Evolutionary conservation across 2,329 filamentous ascomycete genomes (phyloP).

Genomic region (Aspergillus neotritici): DNA sequence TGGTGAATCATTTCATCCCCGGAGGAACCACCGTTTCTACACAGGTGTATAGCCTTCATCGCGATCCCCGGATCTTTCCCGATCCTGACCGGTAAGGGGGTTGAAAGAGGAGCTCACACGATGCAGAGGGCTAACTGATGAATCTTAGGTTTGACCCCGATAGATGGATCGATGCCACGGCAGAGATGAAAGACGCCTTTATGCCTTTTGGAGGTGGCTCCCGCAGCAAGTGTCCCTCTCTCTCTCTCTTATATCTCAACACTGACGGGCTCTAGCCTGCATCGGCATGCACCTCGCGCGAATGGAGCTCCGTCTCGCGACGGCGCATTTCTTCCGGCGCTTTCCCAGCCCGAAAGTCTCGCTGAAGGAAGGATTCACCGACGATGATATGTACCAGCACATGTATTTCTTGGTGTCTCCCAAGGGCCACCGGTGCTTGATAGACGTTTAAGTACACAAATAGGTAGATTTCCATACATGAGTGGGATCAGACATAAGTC

Average conservation of each 20-base stretch:
- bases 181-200: conserved; percentile 51
- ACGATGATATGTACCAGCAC: conserved; percentile 40
- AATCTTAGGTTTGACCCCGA: conserved; percentile 24
- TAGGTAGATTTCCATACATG: no score
- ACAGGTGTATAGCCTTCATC: conserved; percentile 52
- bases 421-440: conserved; percentile 38
- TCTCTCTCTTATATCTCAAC: not conserved
- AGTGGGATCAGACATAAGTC: no score
- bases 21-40: conserved; percentile 50
- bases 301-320: conserved; percentile 51
- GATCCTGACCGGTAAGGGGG: conserved; percentile 48
- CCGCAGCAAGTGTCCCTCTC: conserved; percentile 36
- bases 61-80: conserved; percentile 47
- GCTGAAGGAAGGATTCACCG: conserved; percentile 19
- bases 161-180: conserved; percentile 21
- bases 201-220: conserved; percentile 66
- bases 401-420: conserved; percentile 43
- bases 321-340: conserved; percentile 47
- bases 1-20: conserved; percentile 44
- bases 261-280: conserved; percentile 44
- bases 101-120: conserved; percentile 37
- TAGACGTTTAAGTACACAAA: no score
- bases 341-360: conserved; percentile 22
- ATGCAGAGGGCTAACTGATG: no score
- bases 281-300: conserved; percentile 63